Percentiles rank a stretch among this genome's conserved stretches.
These are phyloP conservation scores for Podila horticola DNA, from an alignment of 192 early-diverging fungal species.

Conservation along the genomic window DNA sequence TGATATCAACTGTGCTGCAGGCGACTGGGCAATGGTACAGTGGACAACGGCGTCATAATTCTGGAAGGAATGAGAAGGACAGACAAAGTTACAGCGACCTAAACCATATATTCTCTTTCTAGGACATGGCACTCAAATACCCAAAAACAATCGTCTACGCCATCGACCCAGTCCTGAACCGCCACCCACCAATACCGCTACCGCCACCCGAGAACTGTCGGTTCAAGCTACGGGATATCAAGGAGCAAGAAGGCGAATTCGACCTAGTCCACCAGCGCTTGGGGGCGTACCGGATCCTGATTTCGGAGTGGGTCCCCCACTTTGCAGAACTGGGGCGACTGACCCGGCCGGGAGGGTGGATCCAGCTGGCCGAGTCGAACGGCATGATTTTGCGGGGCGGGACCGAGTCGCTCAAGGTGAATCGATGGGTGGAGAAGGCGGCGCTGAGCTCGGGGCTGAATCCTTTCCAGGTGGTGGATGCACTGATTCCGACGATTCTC, in stretches of 20 bases:
- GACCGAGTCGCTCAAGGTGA: constrained; percentile 36
- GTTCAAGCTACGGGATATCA: constrained; percentile 34
- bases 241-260: constrained; percentile 45
- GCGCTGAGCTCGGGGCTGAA: constrained; percentile 43
- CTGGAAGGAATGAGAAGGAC: too few species aligned
- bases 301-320: constrained; percentile 44
- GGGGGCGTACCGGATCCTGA: constrained; percentile 36
- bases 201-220: constrained; percentile 30
- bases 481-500: constrained; percentile 39
- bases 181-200: constrained; percentile 4
- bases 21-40: constrained; percentile 50
- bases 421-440: constrained; percentile 46
- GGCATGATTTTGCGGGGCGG: constrained; percentile 38
- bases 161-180: constrained; percentile 16
- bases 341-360: constrained; percentile 40
- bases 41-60: too few species aligned
- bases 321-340: constrained; percentile 41
- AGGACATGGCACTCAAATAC: constrained; percentile 41
- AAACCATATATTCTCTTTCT: neutral
- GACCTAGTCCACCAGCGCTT: constrained; percentile 43
- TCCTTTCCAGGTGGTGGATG: constrained; percentile 39
- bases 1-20: constrained; percentile 40
- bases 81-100: too few species aligned
- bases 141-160: constrained; percentile 39
- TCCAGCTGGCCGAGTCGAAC: constrained; percentile 46